Percentiles rank a stretch among this genome's conserved stretches.
phyloP scores from a whole-genome alignment of 2,329 filamentous ascomycete genomes.

The Cladosporium cucumerinum region DNA sequence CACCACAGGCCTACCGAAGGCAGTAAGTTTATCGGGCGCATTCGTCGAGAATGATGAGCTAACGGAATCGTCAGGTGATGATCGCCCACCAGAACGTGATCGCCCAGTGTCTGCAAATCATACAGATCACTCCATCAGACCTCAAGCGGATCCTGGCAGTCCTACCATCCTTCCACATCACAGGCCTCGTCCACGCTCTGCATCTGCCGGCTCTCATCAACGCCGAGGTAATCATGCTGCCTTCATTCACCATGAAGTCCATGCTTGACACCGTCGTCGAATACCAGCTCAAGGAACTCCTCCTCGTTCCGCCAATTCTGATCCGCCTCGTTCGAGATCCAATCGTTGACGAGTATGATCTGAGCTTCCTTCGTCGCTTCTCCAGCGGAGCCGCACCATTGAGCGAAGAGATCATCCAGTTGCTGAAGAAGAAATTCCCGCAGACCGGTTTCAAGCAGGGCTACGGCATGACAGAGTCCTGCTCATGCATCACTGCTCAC shows the following conservation, averaged over 20 bases:
- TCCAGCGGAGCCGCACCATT: constrained; percentile 60
- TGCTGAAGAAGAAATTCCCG: constrained; percentile 56
- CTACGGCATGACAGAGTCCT: constrained; percentile 67
- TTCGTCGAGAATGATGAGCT: background rate
- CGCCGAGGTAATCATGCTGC: constrained; percentile 64
- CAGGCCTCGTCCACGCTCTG: constrained; percentile 60
- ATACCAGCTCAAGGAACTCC: constrained; percentile 54
- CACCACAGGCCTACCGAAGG: constrained; percentile 51
- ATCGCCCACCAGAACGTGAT: constrained; percentile 55
- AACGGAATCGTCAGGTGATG: constrained; percentile 41
- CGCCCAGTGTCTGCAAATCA: constrained; percentile 59
- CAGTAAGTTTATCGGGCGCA: constrained; percentile 27
- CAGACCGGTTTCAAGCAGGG: constrained; percentile 61
- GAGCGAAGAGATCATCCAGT: constrained; percentile 54
- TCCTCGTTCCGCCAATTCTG: constrained; percentile 59
- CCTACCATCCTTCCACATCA: constrained; percentile 62
- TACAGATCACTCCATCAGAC: constrained; percentile 50
- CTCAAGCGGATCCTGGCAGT: constrained; percentile 55
- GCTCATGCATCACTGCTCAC: constrained; percentile 61
- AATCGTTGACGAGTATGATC: constrained; percentile 54
- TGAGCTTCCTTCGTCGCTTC: constrained; percentile 54
- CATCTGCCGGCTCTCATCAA: constrained; percentile 62
- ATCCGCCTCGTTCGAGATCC: constrained; percentile 59
- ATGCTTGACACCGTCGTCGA: constrained; percentile 54
- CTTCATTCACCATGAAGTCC: constrained; percentile 58